Percentiles rank a stretch among this genome's conserved stretches.
phyloP scores from a whole-genome alignment of 2,329 filamentous ascomycete genomes.

The Aspergillus sergii region DNA sequence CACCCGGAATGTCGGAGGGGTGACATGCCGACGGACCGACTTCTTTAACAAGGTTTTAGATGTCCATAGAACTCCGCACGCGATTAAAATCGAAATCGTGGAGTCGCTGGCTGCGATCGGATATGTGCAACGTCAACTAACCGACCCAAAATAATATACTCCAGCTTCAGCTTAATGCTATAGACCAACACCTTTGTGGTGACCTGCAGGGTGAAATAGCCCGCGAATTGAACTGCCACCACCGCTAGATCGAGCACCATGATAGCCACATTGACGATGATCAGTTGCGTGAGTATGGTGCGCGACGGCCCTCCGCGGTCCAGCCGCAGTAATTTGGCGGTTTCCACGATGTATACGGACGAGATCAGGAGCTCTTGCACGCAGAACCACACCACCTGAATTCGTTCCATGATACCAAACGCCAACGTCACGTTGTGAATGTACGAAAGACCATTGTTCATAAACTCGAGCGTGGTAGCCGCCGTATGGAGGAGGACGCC shows the following conservation, averaged over 20 bases:
- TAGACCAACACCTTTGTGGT: conserved; percentile 49
- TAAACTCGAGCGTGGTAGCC: conserved; percentile 45
- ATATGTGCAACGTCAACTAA: conserved; percentile 32
- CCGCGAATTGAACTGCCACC: conserved; percentile 44
- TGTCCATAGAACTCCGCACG: background rate
- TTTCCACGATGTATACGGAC: conserved; percentile 55
- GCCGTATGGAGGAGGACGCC: conserved; percentile 46
- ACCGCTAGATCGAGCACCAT: conserved; percentile 49
- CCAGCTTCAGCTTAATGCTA: conserved; percentile 52
- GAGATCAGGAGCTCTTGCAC: conserved; percentile 58
- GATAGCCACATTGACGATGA: conserved; percentile 51
- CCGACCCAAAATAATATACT: conserved; percentile 49
- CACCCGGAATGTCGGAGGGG: background rate
- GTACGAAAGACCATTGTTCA: conserved; percentile 32
- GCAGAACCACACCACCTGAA: conserved; percentile 59
- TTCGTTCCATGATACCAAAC: conserved; percentile 53
- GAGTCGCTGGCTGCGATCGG: conserved; percentile 8
- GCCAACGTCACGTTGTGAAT: conserved; percentile 28
- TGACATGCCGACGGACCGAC: background rate
- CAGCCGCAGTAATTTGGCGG: conserved; percentile 51
- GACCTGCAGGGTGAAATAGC: conserved; percentile 46
- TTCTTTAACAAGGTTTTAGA: background rate
- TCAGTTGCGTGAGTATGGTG: conserved; percentile 46
- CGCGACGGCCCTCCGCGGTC: conserved; percentile 42
- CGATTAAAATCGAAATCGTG: conserved; percentile 12